phyloP scores from a whole-genome alignment of 495 filamentous ascomycete genomes.

The Penicillium cataractarum region DNA sequence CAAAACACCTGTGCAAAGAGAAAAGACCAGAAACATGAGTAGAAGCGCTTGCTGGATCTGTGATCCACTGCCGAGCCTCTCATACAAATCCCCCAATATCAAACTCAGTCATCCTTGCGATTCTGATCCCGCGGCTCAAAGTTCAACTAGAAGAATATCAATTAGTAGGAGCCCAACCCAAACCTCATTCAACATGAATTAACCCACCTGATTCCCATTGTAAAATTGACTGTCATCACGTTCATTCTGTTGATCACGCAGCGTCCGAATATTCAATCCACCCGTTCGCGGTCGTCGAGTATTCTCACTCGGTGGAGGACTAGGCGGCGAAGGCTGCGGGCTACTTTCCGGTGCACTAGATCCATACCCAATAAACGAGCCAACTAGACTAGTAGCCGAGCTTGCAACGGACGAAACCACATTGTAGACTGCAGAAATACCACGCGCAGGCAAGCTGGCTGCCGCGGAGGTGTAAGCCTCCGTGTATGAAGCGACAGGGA shows the following conservation, averaged over 20 bases:
- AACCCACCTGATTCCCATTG: slow-evolving; percentile 83
- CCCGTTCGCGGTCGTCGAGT: slow-evolving; percentile 23
- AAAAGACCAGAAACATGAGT: background rate
- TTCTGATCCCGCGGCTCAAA: slow-evolving; percentile 74
- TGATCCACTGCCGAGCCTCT: background rate
- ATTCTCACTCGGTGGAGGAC: slow-evolving; percentile 17
- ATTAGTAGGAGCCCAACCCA: background rate
- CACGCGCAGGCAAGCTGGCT: slow-evolving; percentile 47
- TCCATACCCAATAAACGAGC: slow-evolving; percentile 59
- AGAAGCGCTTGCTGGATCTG: background rate
- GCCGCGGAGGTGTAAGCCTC: slow-evolving; percentile 58
- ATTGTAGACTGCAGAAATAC: slow-evolving; percentile 48
- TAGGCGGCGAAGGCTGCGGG: slow-evolving; percentile 12
- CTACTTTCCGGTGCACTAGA: slow-evolving; percentile 21
- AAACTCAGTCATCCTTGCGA: slow-evolving; percentile 34
- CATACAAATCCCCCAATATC: background rate
- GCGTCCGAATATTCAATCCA: slow-evolving; percentile 55
- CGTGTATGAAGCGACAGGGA: slow-evolving; percentile 65
- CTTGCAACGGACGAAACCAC: slow-evolving; percentile 46
- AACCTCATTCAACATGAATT: background rate
- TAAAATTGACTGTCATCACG: slow-evolving; percentile 70
- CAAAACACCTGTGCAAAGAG: slow-evolving; percentile 6
- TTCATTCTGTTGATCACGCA: slow-evolving; percentile 56
- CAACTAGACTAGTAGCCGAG: slow-evolving; percentile 54
- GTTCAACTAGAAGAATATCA: slow-evolving; percentile 56